phyloP scores from a whole-genome alignment of 768 basidiomycete species.

The Punctularia strigosozonata region DNA sequence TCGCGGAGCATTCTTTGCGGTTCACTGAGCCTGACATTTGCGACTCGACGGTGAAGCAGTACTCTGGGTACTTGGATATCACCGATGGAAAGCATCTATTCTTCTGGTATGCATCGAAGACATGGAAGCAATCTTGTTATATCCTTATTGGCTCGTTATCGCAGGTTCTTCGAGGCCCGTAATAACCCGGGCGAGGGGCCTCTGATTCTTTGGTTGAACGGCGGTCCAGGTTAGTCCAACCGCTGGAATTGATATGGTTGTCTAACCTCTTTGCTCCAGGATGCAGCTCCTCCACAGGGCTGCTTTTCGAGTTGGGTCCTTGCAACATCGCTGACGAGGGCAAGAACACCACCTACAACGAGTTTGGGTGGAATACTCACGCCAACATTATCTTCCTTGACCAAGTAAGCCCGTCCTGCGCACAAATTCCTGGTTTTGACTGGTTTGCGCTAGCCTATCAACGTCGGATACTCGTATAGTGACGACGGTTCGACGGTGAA shows the following conservation, averaged over 20 bases:
- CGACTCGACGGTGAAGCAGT: conserved; percentile 37
- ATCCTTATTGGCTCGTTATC: too few species aligned
- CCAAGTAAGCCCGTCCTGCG: too few species aligned
- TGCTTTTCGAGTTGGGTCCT: conserved; percentile 89
- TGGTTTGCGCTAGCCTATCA: too few species aligned
- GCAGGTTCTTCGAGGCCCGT: conserved; percentile 85
- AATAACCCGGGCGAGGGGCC: conserved; percentile 65
- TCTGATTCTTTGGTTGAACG: conserved; percentile 85
- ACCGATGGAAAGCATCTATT: conserved; percentile 42
- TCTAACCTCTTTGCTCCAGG: too few species aligned
- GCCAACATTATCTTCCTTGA: conserved; percentile 71
- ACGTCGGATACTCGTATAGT: conserved; percentile 85
- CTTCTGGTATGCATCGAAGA: conserved; percentile 38
- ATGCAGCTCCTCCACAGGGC: conserved; percentile 67
- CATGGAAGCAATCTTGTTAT: too few species aligned
- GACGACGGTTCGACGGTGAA: conserved; percentile 64
- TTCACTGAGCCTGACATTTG: conserved; percentile 33
- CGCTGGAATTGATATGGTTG: too few species aligned
- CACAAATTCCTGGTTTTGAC: too few species aligned
- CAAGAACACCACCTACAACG: conserved; percentile 58
- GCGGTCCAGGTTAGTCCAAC: conserved; percentile 44
- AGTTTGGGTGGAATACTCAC: conserved; percentile 74
- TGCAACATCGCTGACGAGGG: conserved; percentile 66
- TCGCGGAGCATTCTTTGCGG: conserved; percentile 25
- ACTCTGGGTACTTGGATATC: conserved; percentile 48